Evolutionary conservation across 2,329 filamentous ascomycete genomes (phyloP).

Genomic region (Fusarium foetens): DNA sequence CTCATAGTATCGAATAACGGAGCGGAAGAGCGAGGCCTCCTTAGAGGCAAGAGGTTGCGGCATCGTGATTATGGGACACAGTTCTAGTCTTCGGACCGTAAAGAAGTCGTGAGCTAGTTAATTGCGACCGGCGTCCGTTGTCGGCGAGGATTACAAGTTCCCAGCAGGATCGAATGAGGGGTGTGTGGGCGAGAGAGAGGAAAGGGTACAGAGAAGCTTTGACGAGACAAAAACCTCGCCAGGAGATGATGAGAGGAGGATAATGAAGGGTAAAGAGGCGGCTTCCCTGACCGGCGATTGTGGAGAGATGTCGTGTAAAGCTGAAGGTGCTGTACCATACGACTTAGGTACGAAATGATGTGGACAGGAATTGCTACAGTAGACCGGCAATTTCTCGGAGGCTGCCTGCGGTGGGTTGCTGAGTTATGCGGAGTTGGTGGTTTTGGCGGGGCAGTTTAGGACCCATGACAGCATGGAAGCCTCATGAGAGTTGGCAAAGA

Average conservation of each 20-base stretch:
- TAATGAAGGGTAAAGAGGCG: conserved; percentile 33
- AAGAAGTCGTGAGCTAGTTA: not conserved
- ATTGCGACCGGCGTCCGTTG: conserved; percentile 18
- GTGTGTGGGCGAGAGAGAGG: conserved; percentile 22
- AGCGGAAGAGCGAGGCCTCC: conserved; percentile 92
- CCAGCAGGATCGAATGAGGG: conserved; percentile 51
- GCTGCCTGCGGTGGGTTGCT: conserved; percentile 34
- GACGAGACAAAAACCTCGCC: conserved; percentile 22
- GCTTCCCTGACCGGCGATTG: conserved; percentile 40
- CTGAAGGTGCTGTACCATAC: conserved; percentile 15
- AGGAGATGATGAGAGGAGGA: conserved; percentile 4
- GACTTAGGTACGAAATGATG: conserved; percentile 32
- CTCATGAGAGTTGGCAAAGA: not conserved
- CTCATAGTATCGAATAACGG: conserved; percentile 95
- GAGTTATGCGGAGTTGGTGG: conserved; percentile 35
- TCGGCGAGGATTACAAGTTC: conserved; percentile 49
- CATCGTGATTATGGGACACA: conserved; percentile 58
- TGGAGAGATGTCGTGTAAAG: conserved; percentile 29
- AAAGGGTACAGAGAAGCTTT: conserved; percentile 28
- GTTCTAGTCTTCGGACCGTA: not conserved
- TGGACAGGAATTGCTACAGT: conserved; percentile 44
- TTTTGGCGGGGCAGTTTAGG: conserved; percentile 38
- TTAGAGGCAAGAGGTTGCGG: conserved; percentile 82
- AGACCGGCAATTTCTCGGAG: conserved; percentile 47
- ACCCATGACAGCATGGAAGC: conserved; percentile 18